phyloP scores from a whole-genome alignment of 495 filamentous ascomycete genomes.

The Neurospora terricola region DNA sequence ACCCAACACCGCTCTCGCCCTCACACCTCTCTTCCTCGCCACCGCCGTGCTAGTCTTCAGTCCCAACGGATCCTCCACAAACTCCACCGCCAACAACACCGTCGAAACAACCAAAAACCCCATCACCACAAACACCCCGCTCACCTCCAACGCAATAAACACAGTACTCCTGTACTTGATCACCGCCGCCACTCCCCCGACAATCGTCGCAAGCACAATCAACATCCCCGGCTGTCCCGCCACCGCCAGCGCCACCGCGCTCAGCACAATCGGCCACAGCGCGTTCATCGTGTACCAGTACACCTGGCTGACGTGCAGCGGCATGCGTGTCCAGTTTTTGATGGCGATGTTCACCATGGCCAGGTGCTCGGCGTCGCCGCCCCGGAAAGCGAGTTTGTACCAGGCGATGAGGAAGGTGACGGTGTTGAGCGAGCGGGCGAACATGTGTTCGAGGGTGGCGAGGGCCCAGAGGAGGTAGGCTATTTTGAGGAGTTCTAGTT shows the following conservation, averaged over 20 bases:
- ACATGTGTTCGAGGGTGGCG: constrained; percentile 10
- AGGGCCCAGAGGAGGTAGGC: constrained; percentile 14
- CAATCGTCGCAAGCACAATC: neutral
- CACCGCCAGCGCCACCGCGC: constrained; percentile 2
- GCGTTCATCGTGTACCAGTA: constrained; percentile 1
- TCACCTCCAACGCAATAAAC: constrained; percentile 22
- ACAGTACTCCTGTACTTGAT: constrained; percentile 16
- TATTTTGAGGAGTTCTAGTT: neutral
- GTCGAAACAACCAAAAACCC: constrained; percentile 3
- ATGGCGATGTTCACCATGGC: constrained; percentile 3
- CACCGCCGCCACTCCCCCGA: constrained; percentile 7
- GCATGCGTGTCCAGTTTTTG: constrained; percentile 3
- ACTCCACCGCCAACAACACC: constrained; percentile 9
- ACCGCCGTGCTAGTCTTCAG: constrained; percentile 1
- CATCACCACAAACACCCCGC: constrained; percentile 14
- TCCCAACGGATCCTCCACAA: constrained; percentile 10
- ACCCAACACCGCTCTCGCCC: neutral
- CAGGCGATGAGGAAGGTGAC: constrained; percentile 10
- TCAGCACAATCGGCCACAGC: constrained; percentile 4
- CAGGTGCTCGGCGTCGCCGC: constrained; percentile 2
- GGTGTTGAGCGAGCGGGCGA: constrained; percentile 7
- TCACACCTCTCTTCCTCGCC: neutral
- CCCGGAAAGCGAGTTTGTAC: constrained; percentile 4
- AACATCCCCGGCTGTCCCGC: constrained; percentile 13
- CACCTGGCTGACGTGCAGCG: constrained; percentile 7